Evolutionary conservation across 164 flowering plant species (phyloP).

Genomic region (Amborella trichopoda): DNA sequence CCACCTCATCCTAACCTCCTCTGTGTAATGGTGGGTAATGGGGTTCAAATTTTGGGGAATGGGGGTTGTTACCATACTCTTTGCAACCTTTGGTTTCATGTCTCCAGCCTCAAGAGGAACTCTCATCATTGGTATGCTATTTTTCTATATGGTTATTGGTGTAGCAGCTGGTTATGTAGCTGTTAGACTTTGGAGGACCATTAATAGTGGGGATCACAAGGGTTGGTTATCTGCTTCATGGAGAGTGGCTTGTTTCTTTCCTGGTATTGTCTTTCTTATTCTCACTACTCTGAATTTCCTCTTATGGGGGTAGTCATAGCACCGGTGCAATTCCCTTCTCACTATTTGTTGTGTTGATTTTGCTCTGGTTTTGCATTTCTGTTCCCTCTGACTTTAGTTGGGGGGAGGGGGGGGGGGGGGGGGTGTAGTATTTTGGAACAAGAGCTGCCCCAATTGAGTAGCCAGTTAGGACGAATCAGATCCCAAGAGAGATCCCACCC

Average conservation of each 20-base stretch:
- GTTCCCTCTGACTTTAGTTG: slow-evolving; percentile 72
- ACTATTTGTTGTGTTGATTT: slow-evolving; percentile 41
- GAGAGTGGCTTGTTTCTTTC: slow-evolving; percentile 73
- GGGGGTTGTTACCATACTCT: slow-evolving; percentile 71
- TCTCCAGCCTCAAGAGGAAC: slow-evolving; percentile 88
- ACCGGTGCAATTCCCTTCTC: slow-evolving; percentile 85
- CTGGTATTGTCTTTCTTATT: slow-evolving; percentile 60
- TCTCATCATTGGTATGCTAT: slow-evolving; percentile 64
- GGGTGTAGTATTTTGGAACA: slow-evolving; percentile 61
- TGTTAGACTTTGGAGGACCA: slow-evolving; percentile 69
- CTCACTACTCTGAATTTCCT: slow-evolving; percentile 59
- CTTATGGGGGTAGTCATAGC: slow-evolving; percentile 74
- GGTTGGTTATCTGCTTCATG: no score
- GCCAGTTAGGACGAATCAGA: slow-evolving; percentile 79
- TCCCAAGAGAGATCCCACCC: slow-evolving; percentile 76
- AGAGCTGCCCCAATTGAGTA: slow-evolving; percentile 72
- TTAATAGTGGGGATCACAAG: no score
- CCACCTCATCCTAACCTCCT: slow-evolving; percentile 45
- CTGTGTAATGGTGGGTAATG: slow-evolving; percentile 77
- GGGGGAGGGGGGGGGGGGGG: no score
- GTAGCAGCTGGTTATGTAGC: slow-evolving; percentile 77
- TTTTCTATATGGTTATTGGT: slow-evolving; percentile 71
- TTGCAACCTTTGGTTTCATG: slow-evolving; percentile 88
- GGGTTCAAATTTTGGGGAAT: slow-evolving; percentile 81
- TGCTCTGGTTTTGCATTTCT: slow-evolving; percentile 83